These are phyloP conservation scores for Aristolochia fimbriata DNA, from an alignment of 164 flowering plant genomes.

Conservation along the genomic window DNA sequence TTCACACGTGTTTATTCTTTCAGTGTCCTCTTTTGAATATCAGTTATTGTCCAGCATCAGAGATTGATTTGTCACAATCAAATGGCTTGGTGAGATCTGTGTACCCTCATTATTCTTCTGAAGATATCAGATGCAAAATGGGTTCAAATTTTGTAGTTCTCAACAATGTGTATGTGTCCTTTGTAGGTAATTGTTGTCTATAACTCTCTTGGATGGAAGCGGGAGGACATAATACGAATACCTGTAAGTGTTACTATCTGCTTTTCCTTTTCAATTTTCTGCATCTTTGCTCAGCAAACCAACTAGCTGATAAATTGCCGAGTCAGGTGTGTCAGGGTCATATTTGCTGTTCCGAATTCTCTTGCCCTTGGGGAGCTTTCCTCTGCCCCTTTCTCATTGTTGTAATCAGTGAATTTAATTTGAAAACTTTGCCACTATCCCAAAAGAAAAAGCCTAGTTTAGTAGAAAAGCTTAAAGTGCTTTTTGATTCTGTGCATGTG, in stretches of 20 bases:
- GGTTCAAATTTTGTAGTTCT: no score
- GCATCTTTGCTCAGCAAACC: no score
- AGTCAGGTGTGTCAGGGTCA: no score
- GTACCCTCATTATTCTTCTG: slow-evolving; percentile 1
- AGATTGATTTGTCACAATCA: slow-evolving; percentile 38
- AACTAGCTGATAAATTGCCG: no score
- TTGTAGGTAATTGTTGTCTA: slow-evolving; percentile 64
- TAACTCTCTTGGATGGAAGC: slow-evolving; percentile 91
- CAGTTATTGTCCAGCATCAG: slow-evolving; percentile 88
- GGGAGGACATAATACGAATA: slow-evolving; percentile 63
- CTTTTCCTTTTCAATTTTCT: neutral
- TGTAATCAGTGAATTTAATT: no score
- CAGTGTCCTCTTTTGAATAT: slow-evolving; percentile 92
- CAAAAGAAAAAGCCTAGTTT: no score
- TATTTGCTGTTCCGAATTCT: no score
- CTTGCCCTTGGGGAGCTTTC: no score
- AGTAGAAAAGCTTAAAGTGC: no score
- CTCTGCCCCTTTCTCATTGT: no score
- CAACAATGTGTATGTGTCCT: neutral
- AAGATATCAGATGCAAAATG: neutral
- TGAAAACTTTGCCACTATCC: no score
- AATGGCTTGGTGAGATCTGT: slow-evolving; percentile 56
- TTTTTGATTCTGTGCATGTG: no score
- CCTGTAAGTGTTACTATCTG: slow-evolving; percentile 49
- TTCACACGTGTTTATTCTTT: slow-evolving; percentile 11